phyloP scores from a whole-genome alignment of 257 asterid genomes.

The Avicennia marina region DNA sequence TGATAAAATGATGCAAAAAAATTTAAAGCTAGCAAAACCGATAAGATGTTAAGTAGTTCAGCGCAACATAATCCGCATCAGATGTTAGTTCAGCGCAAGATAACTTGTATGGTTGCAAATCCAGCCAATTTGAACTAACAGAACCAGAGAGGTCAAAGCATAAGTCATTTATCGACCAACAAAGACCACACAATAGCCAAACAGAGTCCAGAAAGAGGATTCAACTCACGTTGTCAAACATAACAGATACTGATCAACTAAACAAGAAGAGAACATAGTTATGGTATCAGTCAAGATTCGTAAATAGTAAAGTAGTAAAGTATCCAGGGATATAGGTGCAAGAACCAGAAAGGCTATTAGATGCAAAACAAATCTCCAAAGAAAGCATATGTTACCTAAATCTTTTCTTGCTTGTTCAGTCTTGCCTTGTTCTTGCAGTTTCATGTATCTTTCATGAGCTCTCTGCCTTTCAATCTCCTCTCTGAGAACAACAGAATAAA shows the following conservation, averaged over 20 bases:
- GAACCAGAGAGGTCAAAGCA: background rate
- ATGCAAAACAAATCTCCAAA: too few species aligned
- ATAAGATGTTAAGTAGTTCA: background rate
- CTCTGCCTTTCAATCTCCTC: conserved; percentile 93
- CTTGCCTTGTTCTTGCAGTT: conserved; percentile 98
- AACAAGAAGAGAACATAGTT: background rate
- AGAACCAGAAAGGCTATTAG: background rate
- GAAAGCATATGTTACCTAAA: conserved; percentile 46
- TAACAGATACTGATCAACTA: background rate
- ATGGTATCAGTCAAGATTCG: too few species aligned
- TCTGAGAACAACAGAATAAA: conserved; percentile 31
- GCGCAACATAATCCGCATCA: background rate
- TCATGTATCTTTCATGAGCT: conserved; percentile 96
- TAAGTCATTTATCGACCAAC: too few species aligned
- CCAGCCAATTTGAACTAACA: background rate
- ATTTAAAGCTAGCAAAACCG: too few species aligned
- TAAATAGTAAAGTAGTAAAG: too few species aligned
- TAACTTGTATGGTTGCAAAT: too few species aligned
- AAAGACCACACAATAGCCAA: too few species aligned
- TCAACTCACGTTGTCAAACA: background rate
- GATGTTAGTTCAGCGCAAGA: too few species aligned
- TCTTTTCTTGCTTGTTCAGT: conserved; percentile 94
- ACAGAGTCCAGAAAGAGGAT: too few species aligned
- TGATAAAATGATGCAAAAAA: too few species aligned
- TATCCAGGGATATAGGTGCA: too few species aligned